Evolutionary conservation across 768 basidiomycete species (phyloP).

Genomic region (Kwoniella dejecticola): DNA sequence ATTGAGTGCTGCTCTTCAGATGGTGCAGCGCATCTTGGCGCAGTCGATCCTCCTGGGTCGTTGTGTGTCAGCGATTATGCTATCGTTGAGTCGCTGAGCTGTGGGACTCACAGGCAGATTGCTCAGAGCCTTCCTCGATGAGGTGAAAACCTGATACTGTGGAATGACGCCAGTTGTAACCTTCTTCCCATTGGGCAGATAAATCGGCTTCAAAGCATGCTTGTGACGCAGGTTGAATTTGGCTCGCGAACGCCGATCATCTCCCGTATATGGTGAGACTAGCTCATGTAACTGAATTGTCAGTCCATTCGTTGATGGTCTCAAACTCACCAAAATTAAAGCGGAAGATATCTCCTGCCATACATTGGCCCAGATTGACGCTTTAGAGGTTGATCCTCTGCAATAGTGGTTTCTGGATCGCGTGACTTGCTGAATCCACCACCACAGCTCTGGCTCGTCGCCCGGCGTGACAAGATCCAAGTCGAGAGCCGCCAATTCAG

Average conservation of each 20-base stretch:
- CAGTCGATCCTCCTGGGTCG: too few relatives aligned
- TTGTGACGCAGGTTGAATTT: conserved; percentile 38
- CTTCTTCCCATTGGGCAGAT: conserved; percentile 6
- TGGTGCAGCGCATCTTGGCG: neutral
- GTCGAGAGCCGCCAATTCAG: conserved; percentile 26
- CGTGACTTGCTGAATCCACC: conserved; percentile 39
- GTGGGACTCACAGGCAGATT: neutral
- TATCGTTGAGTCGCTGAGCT: too few relatives aligned
- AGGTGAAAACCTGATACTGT: conserved; percentile 4
- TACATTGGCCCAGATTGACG: conserved; percentile 15
- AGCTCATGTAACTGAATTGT: conserved; percentile 5
- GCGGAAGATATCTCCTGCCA: conserved; percentile 25
- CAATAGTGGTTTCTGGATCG: neutral
- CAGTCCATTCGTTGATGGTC: neutral
- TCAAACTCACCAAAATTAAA: conserved; percentile 25
- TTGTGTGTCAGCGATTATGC: too few relatives aligned
- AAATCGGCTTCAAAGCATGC: conserved; percentile 20
- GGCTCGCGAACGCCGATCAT: conserved; percentile 1
- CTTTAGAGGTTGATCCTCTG: conserved; percentile 1
- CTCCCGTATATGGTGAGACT: neutral
- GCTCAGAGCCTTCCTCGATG: neutral
- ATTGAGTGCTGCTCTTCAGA: neutral
- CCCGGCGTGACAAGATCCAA: conserved; percentile 17
- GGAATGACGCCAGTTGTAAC: conserved; percentile 13
- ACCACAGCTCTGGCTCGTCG: conserved; percentile 35